Base-by-base conservation (phyloP, 208 protist species). In the Leishmania tarentolae region DNA sequence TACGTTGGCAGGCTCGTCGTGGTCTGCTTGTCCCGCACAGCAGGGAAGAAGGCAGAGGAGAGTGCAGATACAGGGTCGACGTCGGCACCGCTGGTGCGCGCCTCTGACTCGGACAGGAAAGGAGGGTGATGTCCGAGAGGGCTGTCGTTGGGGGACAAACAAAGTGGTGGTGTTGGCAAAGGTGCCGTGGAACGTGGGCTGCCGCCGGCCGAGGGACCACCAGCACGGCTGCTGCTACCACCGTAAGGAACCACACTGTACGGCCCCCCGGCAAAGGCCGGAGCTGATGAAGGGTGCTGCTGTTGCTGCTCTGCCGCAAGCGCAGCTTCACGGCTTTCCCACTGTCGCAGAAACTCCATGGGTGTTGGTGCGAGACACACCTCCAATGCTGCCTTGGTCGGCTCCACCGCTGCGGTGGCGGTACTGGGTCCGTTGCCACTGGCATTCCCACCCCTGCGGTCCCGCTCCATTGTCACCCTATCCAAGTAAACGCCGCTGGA, bases 351-450 rank as follows among this genome's bases (percentile, higher is more conserved):
- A 50, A 95, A 80, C 71, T 95, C 92, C 65, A 81, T 69, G 52
- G 89, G 82, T 0, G 92, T 88, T 8, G 83, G 47, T 3, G 90
- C 83, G 6, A 88, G 83, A 63, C 92, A 95, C 50, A 95, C 89
- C n/a, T 95, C 92, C 68, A 93, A 83, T 72, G 11, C 83, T 24
- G 86, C 53, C 75, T 81, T 76, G 31, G 31, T 35, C 24, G 52
- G 21, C 47, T 74, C 78, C 21, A 40, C 61, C 24, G 21, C 44
- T 8, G 52, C 75, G 8, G 61, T 57, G 56, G 57, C 35, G 73
- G 37, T 7, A 35, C 8, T 83, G 59, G 56, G 24, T 31, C 24
- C 56, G 75, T 57, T 66, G 50, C 24, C 52, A 11, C 57, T 63
- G n/a, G 72, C 63, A 11, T 66, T 63, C 2, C 65, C 57, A 0